Conservation (phyloP, 2,329 filamentous ascomycete genomes). For the Eutypella sp. region DNA sequence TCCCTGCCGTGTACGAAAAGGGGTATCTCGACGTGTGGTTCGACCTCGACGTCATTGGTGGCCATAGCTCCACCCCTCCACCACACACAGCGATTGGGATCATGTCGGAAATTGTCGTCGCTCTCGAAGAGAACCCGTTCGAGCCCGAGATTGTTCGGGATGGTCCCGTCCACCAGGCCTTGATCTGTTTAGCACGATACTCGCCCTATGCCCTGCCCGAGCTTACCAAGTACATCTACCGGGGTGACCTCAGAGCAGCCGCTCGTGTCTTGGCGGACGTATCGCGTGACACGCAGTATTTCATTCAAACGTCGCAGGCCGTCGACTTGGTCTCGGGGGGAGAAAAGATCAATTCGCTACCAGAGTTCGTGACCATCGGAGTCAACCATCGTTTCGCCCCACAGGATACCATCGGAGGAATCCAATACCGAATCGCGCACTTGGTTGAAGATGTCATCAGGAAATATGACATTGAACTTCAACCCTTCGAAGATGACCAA, state of each 20-base stretch:
- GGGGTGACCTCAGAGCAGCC: constrained; percentile 20
- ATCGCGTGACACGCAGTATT: constrained; percentile 32
- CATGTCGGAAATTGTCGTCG: constrained; percentile 12
- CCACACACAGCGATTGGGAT: constrained; percentile 16
- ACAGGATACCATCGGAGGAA: constrained; percentile 39
- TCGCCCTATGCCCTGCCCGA: constrained; percentile 38
- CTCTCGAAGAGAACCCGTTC: constrained; percentile 8
- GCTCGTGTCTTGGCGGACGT: constrained; percentile 24
- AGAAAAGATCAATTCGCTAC: constrained; percentile 45
- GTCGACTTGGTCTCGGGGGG: constrained; percentile 42
- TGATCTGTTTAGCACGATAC: constrained; percentile 47
- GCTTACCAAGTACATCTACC: constrained; percentile 17
- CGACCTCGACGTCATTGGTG: constrained; percentile 13
- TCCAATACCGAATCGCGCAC: constrained; percentile 35
- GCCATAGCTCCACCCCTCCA: constrained; percentile 17
- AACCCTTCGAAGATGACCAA: constrained; percentile 1
- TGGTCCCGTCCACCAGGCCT: constrained; percentile 38
- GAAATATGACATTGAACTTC: constrained; percentile 8
- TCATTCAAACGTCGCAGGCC: constrained; percentile 45
- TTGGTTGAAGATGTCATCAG: constrained; percentile 30
- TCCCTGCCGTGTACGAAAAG: constrained; percentile 11
- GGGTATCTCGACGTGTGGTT: constrained; percentile 12
- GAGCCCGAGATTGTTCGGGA: constrained; percentile 6
- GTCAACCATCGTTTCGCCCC: constrained; percentile 47
- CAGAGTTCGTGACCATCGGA: constrained; percentile 37